Conservation (phyloP, 1,284 basidiomycete species). For the Microbotryomycetes sp. region DNA sequence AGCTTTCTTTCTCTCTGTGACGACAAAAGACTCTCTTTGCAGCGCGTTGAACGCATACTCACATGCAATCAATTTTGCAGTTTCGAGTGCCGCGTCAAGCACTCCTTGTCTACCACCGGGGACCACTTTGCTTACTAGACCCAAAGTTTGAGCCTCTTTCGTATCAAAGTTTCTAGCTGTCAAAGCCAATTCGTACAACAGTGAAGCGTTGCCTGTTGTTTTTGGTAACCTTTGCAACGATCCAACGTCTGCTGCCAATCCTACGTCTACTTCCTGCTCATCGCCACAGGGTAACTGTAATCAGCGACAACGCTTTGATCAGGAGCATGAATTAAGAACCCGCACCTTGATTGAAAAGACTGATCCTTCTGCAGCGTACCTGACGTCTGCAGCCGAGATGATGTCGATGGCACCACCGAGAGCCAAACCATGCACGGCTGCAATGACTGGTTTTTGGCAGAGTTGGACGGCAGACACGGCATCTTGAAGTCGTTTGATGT, state of each 20-base stretch:
- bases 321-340: neutral
- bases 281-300: neutral
- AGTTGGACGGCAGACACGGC: constrained; percentile 62
- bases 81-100: constrained; percentile 52
- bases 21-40: neutral
- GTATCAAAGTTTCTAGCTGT: constrained; percentile 64
- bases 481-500: constrained; percentile 56
- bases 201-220: constrained; percentile 68
- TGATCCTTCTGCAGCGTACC: constrained; percentile 60
- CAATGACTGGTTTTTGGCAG: constrained; percentile 78
- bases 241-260: constrained; percentile 84
- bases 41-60: too few species aligned
- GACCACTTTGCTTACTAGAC: constrained; percentile 70
- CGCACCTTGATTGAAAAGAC: constrained; percentile 70
- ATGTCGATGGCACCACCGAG: constrained; percentile 66
- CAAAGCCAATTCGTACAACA: constrained; percentile 72
- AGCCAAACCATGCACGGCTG: constrained; percentile 67
- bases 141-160: constrained; percentile 62
- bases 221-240: constrained; percentile 73
- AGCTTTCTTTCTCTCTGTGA: neutral
- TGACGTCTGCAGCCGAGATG: constrained; percentile 70
- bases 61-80: constrained; percentile 60
- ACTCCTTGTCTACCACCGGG: constrained; percentile 57
- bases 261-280: constrained; percentile 76
- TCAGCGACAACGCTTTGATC: too few species aligned